These are phyloP conservation scores for Catenaria anguillulae DNA, from an alignment of 371 early-diverging fungal species.

Conservation along the genomic window DNA sequence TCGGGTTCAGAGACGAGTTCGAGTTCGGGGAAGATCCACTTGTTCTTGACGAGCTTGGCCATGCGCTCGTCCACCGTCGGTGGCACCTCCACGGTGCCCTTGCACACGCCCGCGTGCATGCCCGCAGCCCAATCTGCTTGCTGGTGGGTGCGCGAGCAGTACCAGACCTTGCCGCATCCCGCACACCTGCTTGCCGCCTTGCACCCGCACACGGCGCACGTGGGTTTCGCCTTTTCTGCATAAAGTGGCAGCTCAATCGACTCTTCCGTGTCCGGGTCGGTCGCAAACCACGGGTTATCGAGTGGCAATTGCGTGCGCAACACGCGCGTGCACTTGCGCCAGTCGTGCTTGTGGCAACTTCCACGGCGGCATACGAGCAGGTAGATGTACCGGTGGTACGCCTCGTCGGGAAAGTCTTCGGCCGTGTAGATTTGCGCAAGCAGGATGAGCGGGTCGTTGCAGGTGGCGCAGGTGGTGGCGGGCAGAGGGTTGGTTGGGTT, in stretches of 20 bases:
- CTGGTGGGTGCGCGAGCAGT: constrained; percentile 80
- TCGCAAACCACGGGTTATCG: constrained; percentile 39
- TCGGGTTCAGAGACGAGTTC: constrained; percentile 66
- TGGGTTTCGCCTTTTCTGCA: constrained; percentile 5
- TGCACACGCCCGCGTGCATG: constrained; percentile 54
- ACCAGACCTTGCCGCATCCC: constrained; percentile 48
- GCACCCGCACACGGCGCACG: constrained; percentile 62
- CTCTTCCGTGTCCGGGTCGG: constrained; percentile 16
- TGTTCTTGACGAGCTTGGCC: constrained; percentile 11
- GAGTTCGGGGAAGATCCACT: constrained; percentile 43
- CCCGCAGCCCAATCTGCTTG: constrained; percentile 63
- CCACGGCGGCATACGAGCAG: constrained; percentile 82
- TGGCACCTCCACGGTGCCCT: background rate
- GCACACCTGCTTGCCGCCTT: constrained; percentile 63
- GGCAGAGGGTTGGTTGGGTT: no score
- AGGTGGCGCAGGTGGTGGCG: constrained; percentile 52
- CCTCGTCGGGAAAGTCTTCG: constrained; percentile 68
- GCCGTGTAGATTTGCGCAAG: constrained; percentile 88
- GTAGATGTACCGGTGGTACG: constrained; percentile 78
- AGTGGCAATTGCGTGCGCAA: constrained; percentile 69
- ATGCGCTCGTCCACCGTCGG: background rate
- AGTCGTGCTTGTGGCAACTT: constrained; percentile 48
- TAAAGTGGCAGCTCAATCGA: constrained; percentile 16
- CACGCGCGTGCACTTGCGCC: constrained; percentile 44
- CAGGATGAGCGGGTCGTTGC: constrained; percentile 58